Conservation (phyloP, 1,284 basidiomycete genomes). For the Ganoderma lingzhi region DNA sequence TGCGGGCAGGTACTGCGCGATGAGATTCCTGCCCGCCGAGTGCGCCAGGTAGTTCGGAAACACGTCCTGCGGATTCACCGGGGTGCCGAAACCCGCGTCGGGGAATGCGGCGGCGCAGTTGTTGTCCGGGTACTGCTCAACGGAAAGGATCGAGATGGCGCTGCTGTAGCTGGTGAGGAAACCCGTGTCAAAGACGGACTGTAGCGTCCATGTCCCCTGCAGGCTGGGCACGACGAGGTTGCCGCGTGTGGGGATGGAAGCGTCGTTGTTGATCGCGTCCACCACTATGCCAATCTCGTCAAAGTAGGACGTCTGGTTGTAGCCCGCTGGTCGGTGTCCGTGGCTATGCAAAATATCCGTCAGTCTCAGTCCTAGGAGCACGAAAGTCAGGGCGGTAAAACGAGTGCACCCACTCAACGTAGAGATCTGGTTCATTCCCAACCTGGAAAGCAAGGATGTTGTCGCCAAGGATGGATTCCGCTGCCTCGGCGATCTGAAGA, state of each 20-base stretch:
- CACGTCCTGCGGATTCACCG: constrained; percentile 54
- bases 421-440: constrained; percentile 81
- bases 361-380: neutral
- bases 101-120: constrained; percentile 67
- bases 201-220: constrained; percentile 52
- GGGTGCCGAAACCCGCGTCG: constrained; percentile 29
- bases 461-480: constrained; percentile 61
- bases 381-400: neutral
- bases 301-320: constrained; percentile 54
- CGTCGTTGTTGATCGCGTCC: constrained; percentile 47
- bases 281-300: constrained; percentile 58
- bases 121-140: constrained; percentile 61
- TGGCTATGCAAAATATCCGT: constrained; percentile 33
- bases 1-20: constrained; percentile 57
- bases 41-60: constrained; percentile 69
- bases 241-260: constrained; percentile 44
- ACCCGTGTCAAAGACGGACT: constrained; percentile 55
- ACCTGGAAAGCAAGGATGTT: constrained; percentile 66
- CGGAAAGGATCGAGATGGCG: constrained; percentile 50
- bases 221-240: constrained; percentile 61
- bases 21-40: constrained; percentile 52
- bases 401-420: constrained; percentile 40
- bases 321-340: constrained; percentile 46
- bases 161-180: constrained; percentile 50
- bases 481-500: constrained; percentile 58